Conservation (phyloP, 2,329 filamentous ascomycete genomes). For the Ophiosphaerella herpotricha region DNA sequence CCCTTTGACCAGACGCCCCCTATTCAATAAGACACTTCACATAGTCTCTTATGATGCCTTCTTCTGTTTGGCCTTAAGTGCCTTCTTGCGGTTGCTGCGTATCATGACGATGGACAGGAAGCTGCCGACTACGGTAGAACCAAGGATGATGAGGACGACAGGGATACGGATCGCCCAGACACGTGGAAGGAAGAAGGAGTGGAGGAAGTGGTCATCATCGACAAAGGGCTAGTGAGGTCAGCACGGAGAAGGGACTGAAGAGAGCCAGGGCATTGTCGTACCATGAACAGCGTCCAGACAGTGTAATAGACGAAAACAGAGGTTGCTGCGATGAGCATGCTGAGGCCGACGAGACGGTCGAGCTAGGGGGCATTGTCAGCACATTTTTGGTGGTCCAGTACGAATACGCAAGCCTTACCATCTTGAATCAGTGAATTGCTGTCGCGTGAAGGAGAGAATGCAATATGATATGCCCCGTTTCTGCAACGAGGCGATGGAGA, state of each 20-base stretch:
- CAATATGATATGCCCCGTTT: constrained; percentile 3
- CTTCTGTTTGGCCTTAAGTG: constrained; percentile 91
- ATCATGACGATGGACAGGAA: constrained; percentile 99
- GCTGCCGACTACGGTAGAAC: constrained; percentile 89
- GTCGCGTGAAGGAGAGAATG: constrained; percentile 21
- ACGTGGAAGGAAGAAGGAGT: constrained; percentile 93
- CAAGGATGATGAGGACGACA: constrained; percentile 91
- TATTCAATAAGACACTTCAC: neutral
- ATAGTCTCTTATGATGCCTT: constrained; percentile 61
- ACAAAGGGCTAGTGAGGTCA: constrained; percentile 78
- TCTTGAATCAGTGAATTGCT: constrained; percentile 22
- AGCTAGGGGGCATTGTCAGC: constrained; percentile 63
- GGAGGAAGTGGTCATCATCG: constrained; percentile 89
- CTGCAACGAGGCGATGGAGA: constrained; percentile 11
- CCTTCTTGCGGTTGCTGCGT: constrained; percentile 96
- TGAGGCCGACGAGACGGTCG: constrained; percentile 81
- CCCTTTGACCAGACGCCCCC: neutral
- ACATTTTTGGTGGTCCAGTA: neutral
- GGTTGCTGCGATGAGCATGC: constrained; percentile 75
- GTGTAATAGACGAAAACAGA: constrained; percentile 89
- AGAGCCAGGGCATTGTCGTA: constrained; percentile 50
- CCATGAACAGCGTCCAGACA: constrained; percentile 97
- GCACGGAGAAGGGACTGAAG: neutral
- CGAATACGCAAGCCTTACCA: constrained; percentile 22
- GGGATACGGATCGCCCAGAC: constrained; percentile 99